These are phyloP conservation scores for Stropharia rugosoannulata DNA, from an alignment of 768 basidiomycete genomes.

Conservation along the genomic window DNA sequence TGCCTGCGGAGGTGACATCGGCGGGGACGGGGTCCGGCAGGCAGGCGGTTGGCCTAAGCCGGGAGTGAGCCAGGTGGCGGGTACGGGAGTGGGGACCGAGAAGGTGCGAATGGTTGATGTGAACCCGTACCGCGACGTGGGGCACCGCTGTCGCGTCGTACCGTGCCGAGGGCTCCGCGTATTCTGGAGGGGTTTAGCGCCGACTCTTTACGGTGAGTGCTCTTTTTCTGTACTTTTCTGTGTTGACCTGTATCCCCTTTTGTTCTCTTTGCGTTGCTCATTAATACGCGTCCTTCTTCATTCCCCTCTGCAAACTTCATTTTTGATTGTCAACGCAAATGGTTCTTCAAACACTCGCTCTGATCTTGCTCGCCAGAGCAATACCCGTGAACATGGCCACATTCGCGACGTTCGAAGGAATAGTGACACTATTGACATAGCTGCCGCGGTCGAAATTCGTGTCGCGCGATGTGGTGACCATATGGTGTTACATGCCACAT, in stretches of 20 bases:
- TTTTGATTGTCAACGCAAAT: too few relatives aligned
- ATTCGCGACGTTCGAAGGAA: slow-evolving; percentile 69
- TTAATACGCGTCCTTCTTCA: too few relatives aligned
- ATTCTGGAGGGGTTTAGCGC: slow-evolving; percentile 75
- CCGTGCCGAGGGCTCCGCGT: slow-evolving; percentile 63
- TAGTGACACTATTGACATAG: slow-evolving; percentile 39
- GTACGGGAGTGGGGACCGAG: not conserved
- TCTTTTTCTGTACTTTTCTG: not conserved
- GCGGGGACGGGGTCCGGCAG: not conserved
- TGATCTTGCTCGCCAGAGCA: slow-evolving; percentile 42
- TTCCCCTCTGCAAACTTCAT: too few relatives aligned
- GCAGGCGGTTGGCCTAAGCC: not conserved
- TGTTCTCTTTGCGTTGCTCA: too few relatives aligned
- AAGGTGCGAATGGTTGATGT: slow-evolving; percentile 6
- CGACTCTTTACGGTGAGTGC: slow-evolving; percentile 75
- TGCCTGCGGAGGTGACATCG: not conserved
- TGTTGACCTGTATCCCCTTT: too few relatives aligned
- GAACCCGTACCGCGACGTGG: slow-evolving; percentile 58
- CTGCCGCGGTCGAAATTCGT: too few relatives aligned
- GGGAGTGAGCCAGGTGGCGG: too few relatives aligned
- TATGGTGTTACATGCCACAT: too few relatives aligned
- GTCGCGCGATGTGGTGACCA: too few relatives aligned
- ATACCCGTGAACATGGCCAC: slow-evolving; percentile 86
- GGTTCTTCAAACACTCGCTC: not conserved
- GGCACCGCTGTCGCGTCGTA: slow-evolving; percentile 64